Evolutionary conservation across 129 eudicot species (phyloP), one percentile per base, ranked within the genome.

Genomic region (Kitagawia praeruptora): DNA sequence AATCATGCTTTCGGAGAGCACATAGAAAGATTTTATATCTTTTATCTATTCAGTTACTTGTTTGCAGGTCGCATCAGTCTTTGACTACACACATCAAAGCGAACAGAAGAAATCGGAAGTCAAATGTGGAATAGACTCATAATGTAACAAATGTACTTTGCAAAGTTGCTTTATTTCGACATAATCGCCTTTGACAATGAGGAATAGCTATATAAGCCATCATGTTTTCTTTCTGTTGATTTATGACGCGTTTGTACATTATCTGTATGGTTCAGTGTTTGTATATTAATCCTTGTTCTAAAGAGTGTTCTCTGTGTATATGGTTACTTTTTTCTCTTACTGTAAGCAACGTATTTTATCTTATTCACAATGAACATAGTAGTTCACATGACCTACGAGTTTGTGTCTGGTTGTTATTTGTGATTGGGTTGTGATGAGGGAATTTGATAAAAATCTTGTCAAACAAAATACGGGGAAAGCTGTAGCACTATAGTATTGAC

Each of bases 111-210:
- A 63, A 31, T 12, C 8, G 23, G 34, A 64, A 34, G 37, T 8
- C 9, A 31, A 15, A 28, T 34, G 39, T 64, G 72, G 41, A 28
- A 12, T 18, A 27, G 41, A 31, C 19, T 67, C 41, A 5, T 31
- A 27, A 31, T 66, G 38, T 67, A 34, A 67, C 73, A 67, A 67
- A 12, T 31, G 40, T 31, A 67, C 73, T 23, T 31, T 39, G 45
- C 75, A 39, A 70, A 19, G 47, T 70, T 39, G 75, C 72, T 66
- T 13, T 31, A 14, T 67, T 67, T 67, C 73, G 31, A 67, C 69
- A 61, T 15, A 34, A 67, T 13, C 8, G 42, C 42, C 9, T 34
- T 28, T 67, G 40, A 67, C 13, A 12, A 67, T 14, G 41, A 67
- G 21, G 73, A 34, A 18, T 25, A 8, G 37, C 69, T 61, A 61